Conservation (phyloP, 352 stramenopile species). For the Globisporangium sylvaticum region DNA sequence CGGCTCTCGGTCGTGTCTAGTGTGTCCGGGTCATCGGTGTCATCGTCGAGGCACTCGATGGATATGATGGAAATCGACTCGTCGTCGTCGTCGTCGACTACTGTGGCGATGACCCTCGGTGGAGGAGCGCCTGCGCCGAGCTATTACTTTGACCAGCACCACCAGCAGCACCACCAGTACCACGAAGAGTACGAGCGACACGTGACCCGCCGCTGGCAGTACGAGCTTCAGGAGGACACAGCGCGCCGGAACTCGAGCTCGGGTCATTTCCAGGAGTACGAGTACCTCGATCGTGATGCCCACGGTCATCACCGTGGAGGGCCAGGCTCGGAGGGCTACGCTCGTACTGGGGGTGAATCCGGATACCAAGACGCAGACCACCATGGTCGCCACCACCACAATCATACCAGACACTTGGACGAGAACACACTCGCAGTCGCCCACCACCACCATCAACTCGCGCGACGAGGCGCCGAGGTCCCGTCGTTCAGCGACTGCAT, state of each 20-base stretch:
- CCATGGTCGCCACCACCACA: neutral
- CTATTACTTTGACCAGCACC: neutral
- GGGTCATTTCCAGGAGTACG: neutral
- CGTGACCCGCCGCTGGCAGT: neutral
- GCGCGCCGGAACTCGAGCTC: neutral
- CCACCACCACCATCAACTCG: neutral
- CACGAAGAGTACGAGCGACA: neutral
- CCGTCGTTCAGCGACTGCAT: slow-evolving; percentile 10
- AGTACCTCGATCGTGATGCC: neutral
- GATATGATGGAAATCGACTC: neutral
- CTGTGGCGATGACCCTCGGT: neutral
- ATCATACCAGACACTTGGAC: neutral
- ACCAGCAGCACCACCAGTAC: neutral
- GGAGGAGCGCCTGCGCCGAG: neutral
- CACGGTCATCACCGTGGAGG: neutral
- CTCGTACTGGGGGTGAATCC: neutral
- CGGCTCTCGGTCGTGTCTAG: neutral
- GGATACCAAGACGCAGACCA: neutral
- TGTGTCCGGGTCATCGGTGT: neutral
- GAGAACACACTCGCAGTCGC: neutral
- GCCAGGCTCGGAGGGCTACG: neutral
- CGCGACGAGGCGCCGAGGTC: neutral
- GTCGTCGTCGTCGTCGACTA: neutral
- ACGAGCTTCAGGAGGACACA: neutral
- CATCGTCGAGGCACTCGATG: neutral